These are phyloP conservation scores for Salix exigua DNA, from an alignment of 345 rosid species.

Conservation along the genomic window DNA sequence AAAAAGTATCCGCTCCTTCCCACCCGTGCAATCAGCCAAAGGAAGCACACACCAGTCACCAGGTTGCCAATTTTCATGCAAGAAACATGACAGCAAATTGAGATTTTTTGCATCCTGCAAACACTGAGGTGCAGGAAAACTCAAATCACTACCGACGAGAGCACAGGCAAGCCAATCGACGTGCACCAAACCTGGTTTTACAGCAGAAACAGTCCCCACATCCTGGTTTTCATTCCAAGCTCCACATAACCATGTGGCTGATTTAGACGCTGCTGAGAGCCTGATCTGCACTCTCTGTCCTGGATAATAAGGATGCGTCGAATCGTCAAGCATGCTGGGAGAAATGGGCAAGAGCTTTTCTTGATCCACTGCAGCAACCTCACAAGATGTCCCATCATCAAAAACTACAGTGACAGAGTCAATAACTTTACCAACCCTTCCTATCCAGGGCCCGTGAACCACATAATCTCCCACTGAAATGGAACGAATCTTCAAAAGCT, in stretches of 20 bases:
- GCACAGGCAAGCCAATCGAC: slow-evolving; percentile 83
- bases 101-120: slow-evolving; percentile 54
- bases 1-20: slow-evolving; percentile 21
- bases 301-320: slow-evolving; percentile 59
- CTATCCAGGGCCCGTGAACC: slow-evolving; percentile 73
- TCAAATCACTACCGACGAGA: slow-evolving; percentile 29
- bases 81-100: slow-evolving; percentile 56
- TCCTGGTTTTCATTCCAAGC: slow-evolving; percentile 55
- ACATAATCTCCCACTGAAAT: slow-evolving; percentile 76
- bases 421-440: slow-evolving; percentile 59
- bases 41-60: slow-evolving; percentile 90
- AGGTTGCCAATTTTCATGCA: slow-evolving; percentile 85
- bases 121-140: slow-evolving; percentile 43
- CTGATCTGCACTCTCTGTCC: slow-evolving; percentile 78
- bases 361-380: slow-evolving; percentile 52
- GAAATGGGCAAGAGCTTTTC: slow-evolving; percentile 58
- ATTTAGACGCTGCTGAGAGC: slow-evolving; percentile 43
- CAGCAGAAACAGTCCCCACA: slow-evolving; percentile 64
- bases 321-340: slow-evolving; percentile 63
- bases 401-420: slow-evolving; percentile 59
- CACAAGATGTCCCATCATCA: slow-evolving; percentile 70
- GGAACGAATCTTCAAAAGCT: slow-evolving; percentile 52
- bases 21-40: slow-evolving; percentile 25
- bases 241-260: slow-evolving; percentile 76
- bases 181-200: slow-evolving; percentile 59